Percentiles rank a stretch among this genome's conserved stretches.
Evolutionary conservation across 768 basidiomycete genomes (phyloP).

Genomic region (Leucocoprinus sp.): DNA sequence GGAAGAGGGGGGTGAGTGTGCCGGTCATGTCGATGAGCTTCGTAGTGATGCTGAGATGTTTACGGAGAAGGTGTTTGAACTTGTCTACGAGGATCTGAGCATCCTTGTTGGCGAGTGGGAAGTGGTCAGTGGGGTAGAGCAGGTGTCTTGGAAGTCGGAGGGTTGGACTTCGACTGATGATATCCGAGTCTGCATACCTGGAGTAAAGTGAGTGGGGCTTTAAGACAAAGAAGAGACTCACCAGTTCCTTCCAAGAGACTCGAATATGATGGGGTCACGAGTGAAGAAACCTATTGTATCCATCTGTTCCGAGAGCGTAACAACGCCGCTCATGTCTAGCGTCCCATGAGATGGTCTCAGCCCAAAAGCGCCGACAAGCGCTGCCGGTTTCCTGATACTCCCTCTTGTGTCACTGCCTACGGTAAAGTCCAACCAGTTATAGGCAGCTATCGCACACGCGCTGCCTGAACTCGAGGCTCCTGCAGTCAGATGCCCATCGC

Average conservation of each 20-base stretch:
- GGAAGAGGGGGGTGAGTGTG: constrained; percentile 22
- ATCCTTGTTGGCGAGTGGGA: constrained; percentile 22
- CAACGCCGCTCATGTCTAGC: constrained; percentile 24
- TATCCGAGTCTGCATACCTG: constrained; percentile 26
- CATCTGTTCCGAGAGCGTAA: constrained; percentile 31
- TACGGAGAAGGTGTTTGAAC: constrained; percentile 20
- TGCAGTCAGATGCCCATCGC: constrained; percentile 28
- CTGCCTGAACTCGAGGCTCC: constrained; percentile 31
- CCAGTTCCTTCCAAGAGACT: constrained; percentile 22
- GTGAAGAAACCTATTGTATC: constrained; percentile 31
- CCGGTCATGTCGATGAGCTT: constrained; percentile 22
- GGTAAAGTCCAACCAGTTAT: constrained; percentile 30
- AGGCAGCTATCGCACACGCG: constrained; percentile 30
- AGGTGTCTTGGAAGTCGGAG: constrained; percentile 24
- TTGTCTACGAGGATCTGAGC: constrained; percentile 25
- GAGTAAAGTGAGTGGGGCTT: background rate
- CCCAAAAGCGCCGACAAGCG: constrained; percentile 30
- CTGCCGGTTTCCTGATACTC: constrained; percentile 32
- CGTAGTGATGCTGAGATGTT: constrained; percentile 20
- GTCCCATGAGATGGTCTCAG: constrained; percentile 27
- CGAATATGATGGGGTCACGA: constrained; percentile 24
- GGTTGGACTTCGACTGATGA: constrained; percentile 17
- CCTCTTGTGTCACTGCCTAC: constrained; percentile 33
- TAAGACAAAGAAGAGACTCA: constrained; percentile 12
- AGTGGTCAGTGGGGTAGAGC: constrained; percentile 28